These are phyloP conservation scores for Trichosporon inkin DNA, from an alignment of 1,284 basidiomycete species.

Conservation along the genomic window DNA sequence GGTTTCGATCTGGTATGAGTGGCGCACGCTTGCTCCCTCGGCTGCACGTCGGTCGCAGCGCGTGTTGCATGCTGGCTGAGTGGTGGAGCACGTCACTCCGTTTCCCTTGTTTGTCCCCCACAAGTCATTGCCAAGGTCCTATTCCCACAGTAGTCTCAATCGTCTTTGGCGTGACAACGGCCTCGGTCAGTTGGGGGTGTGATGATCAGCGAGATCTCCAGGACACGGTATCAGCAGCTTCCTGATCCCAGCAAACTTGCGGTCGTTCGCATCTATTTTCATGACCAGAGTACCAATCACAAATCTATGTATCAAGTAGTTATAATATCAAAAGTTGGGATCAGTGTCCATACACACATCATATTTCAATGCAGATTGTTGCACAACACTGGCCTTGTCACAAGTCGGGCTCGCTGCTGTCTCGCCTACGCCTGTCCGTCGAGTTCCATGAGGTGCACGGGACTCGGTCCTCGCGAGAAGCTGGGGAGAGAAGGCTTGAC, in stretches of 20 bases:
- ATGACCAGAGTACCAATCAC: constrained; percentile 13
- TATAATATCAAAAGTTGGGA: constrained; percentile 5
- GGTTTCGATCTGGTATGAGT: too few species aligned
- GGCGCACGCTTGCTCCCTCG: not conserved
- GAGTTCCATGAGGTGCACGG: constrained; percentile 26
- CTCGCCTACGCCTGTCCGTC: constrained; percentile 22
- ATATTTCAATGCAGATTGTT: constrained; percentile 5
- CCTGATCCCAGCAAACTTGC: not conserved
- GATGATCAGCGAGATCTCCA: too few species aligned
- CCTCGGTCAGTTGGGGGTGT: too few species aligned
- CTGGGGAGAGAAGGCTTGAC: constrained; percentile 21
- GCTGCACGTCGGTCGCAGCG: too few species aligned
- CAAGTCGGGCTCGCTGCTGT: not conserved
- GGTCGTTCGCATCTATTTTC: constrained; percentile 14
- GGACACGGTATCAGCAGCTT: not conserved
- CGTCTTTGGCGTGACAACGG: not conserved
- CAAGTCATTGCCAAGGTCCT: too few species aligned
- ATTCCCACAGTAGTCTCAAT: too few species aligned
- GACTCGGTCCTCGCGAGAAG: constrained; percentile 22
- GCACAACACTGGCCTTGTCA: not conserved
- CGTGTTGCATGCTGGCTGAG: too few species aligned
- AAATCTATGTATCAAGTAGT: constrained; percentile 13
- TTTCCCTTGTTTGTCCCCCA: too few species aligned
- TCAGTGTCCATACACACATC: constrained; percentile 3
- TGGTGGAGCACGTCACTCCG: too few species aligned